Evolutionary conservation across 169 alveolate species (phyloP), one percentile per base, ranked within the genome.

Genomic region (Plasmodium vinckei): DNA sequence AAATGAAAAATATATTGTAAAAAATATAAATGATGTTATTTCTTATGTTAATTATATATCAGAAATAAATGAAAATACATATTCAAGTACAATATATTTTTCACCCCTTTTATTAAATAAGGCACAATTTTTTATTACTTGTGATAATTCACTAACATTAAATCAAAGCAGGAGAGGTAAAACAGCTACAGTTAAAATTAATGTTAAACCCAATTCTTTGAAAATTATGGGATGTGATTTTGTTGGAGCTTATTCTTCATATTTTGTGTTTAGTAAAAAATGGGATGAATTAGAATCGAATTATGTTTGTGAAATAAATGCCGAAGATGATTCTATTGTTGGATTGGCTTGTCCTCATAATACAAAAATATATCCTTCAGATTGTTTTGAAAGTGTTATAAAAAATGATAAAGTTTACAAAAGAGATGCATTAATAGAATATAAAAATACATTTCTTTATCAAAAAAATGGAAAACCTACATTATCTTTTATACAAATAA

Each of bases 151-250:
- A 1, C 27, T 82, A 39, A 82, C 90, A 3, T 57, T 82, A 46
- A 67, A 82, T 56, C 72, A 82, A 44, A 82, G 60, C 67, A 65
- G 33, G 33, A 67, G 90, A 33, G 90, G 90, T 1, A 82, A 82
- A 33, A 68, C 90, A 17, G 90, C 67, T 3, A 82, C 54, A 15
- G 84, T 82, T 2, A 65, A 68, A 82, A 44, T 82, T 23, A 21
- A 65, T 7, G 71, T 82, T 54, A 53, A 67, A 12, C 70, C 84
- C 0, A 82, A 82, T 17, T 67, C 19, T 53, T 46, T 61, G 13
- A 82, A 82, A 39, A 82, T 82, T 2, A 21, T 9, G 56, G 90
- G 90, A 25, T 82, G 90, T 42, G 90, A 82, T 53, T 82, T 82
- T 44, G 84, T 68, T 1, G 84, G 90, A 6, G 84, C 56, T 19